A percentile compares a stretch with the other conserved stretches of the same genome.
Conservation (phyloP, 495 filamentous ascomycete species). For the Lindgomyces ingoldianus region DNA sequence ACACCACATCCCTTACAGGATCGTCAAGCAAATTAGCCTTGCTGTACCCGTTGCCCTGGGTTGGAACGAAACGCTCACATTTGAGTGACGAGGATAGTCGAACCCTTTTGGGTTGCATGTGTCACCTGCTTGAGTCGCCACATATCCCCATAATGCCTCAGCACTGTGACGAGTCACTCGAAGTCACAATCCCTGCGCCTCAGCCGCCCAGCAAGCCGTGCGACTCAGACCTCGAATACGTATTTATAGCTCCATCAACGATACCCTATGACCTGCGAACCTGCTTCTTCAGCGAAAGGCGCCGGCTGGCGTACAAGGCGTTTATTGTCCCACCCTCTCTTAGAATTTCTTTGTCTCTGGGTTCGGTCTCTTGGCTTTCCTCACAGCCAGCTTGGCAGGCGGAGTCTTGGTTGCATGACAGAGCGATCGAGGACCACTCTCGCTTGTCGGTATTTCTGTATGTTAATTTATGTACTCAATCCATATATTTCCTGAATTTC, state of each 20-base stretch:
- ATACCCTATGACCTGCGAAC: background rate
- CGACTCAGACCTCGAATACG: background rate
- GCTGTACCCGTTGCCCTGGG: background rate
- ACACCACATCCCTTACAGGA: constrained; percentile 23
- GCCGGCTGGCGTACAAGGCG: background rate
- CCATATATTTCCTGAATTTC: background rate
- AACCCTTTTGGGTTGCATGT: background rate
- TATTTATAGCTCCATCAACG: background rate
- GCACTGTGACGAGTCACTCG: background rate
- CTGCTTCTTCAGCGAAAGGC: constrained; percentile 1
- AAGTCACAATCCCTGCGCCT: background rate
- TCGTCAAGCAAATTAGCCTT: background rate
- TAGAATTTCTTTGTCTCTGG: background rate
- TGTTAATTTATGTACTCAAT: no score
- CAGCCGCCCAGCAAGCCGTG: background rate
- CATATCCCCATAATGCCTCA: background rate
- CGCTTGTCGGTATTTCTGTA: background rate
- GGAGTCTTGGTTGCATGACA: no score
- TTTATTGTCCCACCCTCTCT: background rate
- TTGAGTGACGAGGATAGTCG: background rate
- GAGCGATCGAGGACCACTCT: background rate
- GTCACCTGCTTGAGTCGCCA: background rate
- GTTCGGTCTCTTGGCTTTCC: background rate
- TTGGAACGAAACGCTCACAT: background rate
- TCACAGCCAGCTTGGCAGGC: no score